Percentiles rank a stretch among this genome's conserved stretches.
Evolutionary conservation across 192 early-diverging fungal species (phyloP).

Genomic region (Lobosporangium transversale): DNA sequence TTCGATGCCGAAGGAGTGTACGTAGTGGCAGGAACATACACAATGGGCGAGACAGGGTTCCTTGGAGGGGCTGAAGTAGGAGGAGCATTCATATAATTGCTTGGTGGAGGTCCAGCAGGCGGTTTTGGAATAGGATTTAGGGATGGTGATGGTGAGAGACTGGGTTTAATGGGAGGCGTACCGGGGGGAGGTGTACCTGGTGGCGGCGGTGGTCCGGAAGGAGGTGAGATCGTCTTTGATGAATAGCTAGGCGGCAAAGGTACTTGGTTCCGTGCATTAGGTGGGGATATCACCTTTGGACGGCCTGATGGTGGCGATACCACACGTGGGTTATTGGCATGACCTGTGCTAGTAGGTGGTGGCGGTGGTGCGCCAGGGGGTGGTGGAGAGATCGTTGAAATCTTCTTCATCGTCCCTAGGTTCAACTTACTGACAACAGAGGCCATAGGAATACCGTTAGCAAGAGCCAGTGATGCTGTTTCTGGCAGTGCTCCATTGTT

Average conservation of each 20-base stretch:
- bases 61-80: conserved; percentile 2
- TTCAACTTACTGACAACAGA: conserved; percentile 25
- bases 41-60: conserved; percentile 33
- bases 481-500: conserved; percentile 29
- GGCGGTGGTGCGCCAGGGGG: conserved; percentile 42
- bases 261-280: background rate
- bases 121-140: conserved; percentile 29
- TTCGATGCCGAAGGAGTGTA: conserved; percentile 35
- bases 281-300: conserved; percentile 30
- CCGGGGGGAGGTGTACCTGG: conserved; percentile 34
- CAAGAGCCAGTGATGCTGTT: conserved; percentile 36
- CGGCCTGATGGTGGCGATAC: conserved; percentile 26
- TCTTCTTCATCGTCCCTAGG: conserved; percentile 14
- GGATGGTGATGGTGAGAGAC: conserved; percentile 20
- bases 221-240: conserved; percentile 42
- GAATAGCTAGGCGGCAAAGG: conserved; percentile 6
- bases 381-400: conserved; percentile 41
- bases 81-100: conserved; percentile 10
- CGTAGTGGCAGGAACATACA: conserved; percentile 38
- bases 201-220: conserved; percentile 12
- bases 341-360: conserved; percentile 5
- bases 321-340: conserved; percentile 17
- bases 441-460: conserved; percentile 31
- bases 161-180: conserved; percentile 19
- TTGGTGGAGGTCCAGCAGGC: conserved; percentile 31